Base-by-base conservation (phyloP, 2,329 filamentous ascomycete species). In the Neodidymelliopsis sp. region DNA sequence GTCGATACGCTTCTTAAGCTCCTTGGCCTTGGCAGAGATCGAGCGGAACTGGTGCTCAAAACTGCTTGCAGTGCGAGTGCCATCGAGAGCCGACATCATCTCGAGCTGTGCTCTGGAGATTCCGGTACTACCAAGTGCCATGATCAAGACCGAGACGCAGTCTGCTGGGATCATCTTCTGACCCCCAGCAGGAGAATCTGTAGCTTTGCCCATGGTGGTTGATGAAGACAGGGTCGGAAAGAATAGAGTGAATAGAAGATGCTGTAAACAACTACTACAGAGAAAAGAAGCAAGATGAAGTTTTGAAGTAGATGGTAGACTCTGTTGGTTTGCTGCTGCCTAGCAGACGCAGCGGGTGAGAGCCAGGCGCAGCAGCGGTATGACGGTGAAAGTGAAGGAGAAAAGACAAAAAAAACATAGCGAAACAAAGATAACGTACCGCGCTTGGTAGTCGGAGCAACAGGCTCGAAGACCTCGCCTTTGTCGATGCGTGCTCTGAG, bases 31-130 rank as follows among this genome's bases (percentile, higher is more conserved):
- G 28, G 59, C 44, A 1, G 49, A 23, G 13, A 69, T 44, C 2
- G 57, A 24, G 28, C 65, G 63, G 36, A 71, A 65, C 13, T 61
- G 44, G 29, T 71, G 66, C 39, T 70, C 33, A 27, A 68, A 69
- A 19, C 45, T 53, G 12, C 25, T 52, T 1, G 62, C 56, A 1
- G 67, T 68, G 4, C 52, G 53, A 1, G 27, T 56, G 24, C 65
- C 62, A 40, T 70, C 65, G 4, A 71, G 39, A 0, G 67, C 54
- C 5, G 37, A 51, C 66, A 71, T 69, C 48, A 68, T 59, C 5
- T 67, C 56, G 13, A 62, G 66, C n/a, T 63, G 57, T 6, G 44
- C 27, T 8, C 16, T 60, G 15, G 48, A 45, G 30, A 69, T 55
- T 11, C 49, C 51, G 5, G 53, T 57, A 3, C 12, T 57, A 28